Percentiles rank a stretch among this genome's conserved stretches.
Evolutionary conservation across 164 flowering plant genomes (phyloP).

Genomic region (Tetrastigma voinierianum): DNA sequence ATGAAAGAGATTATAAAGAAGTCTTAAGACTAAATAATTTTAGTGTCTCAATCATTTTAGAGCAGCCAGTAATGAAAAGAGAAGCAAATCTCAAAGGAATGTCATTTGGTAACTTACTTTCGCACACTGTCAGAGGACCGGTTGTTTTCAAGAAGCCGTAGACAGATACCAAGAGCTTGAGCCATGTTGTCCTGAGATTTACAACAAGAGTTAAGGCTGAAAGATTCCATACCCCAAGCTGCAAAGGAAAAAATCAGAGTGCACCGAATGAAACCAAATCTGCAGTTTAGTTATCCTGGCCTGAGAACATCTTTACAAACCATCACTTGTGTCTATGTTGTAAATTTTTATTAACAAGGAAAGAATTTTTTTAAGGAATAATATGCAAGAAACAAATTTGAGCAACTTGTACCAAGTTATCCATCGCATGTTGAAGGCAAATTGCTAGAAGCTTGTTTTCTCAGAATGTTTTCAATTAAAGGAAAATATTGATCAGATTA

Average conservation of each 20-base stretch:
- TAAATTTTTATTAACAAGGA: no score
- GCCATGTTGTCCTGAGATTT: conserved; percentile 74
- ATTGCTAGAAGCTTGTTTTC: background rate
- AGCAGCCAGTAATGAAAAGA: background rate
- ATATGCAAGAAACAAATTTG: no score
- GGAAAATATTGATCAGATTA: background rate
- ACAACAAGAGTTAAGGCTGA: conserved; percentile 6
- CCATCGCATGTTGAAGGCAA: background rate
- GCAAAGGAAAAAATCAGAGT: background rate
- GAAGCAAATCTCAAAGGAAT: background rate
- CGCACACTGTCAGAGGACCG: conserved; percentile 90
- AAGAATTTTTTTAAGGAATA: no score
- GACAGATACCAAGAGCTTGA: conserved; percentile 87
- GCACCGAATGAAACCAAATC: background rate
- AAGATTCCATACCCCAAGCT: background rate
- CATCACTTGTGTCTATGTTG: no score
- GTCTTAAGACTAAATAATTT: background rate
- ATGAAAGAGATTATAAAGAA: conserved; percentile 2
- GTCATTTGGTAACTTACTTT: conserved; percentile 56
- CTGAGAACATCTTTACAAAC: no score
- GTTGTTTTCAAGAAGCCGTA: conserved; percentile 81
- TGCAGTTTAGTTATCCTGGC: no score
- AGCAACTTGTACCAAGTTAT: no score
- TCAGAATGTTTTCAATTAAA: background rate
- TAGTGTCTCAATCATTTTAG: background rate